phyloP scores from a whole-genome alignment of 148 eudicot genomes.

The Bassia scoparia region DNA sequence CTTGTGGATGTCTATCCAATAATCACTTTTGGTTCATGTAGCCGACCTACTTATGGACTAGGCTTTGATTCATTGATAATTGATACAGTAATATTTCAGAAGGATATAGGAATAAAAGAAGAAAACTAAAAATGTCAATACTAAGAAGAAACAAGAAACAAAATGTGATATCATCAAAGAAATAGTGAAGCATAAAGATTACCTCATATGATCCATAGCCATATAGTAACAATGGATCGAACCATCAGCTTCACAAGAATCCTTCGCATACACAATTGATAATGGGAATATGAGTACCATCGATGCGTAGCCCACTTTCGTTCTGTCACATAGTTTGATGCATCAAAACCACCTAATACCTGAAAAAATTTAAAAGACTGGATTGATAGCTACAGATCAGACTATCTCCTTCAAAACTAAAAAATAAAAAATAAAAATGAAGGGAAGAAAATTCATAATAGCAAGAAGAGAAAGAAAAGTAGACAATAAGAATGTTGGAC shows the following conservation, averaged over 20 bases:
- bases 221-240: slow-evolving; percentile 74
- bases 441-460: neutral
- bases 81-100: too few relatives aligned
- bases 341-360: slow-evolving; percentile 87
- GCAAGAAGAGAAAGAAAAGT: neutral
- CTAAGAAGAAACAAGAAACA: neutral
- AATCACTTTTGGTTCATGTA: too few relatives aligned
- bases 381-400: neutral
- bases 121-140: too few relatives aligned
- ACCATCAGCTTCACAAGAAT: slow-evolving; percentile 89
- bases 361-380: slow-evolving; percentile 25
- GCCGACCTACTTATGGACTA: too few relatives aligned
- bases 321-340: slow-evolving; percentile 68
- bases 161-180: neutral
- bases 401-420: neutral
- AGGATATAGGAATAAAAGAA: too few relatives aligned
- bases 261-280: slow-evolving; percentile 65
- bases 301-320: slow-evolving; percentile 87
- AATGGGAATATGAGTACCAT: slow-evolving; percentile 82
- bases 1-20: too few relatives aligned
- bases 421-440: neutral
- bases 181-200: slow-evolving; percentile 12
- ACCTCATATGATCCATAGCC: slow-evolving; percentile 99
- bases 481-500: neutral
- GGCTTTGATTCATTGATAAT: too few relatives aligned